These are phyloP conservation scores for Tuber borchii DNA, from an alignment of 495 filamentous ascomycete genomes.

Conservation along the genomic window DNA sequence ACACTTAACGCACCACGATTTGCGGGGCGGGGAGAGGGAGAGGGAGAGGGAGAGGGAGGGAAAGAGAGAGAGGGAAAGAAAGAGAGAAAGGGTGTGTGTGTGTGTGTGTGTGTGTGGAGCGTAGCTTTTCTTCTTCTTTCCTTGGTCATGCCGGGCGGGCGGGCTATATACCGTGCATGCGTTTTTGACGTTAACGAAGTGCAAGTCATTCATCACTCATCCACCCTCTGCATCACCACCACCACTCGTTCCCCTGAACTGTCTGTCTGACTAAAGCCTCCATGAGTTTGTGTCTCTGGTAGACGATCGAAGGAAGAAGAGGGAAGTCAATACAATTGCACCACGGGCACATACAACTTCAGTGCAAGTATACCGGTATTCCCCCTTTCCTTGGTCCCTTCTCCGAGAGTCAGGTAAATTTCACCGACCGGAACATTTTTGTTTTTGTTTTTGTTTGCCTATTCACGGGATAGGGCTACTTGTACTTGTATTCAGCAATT, in stretches of 20 bases:
- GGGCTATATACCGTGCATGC: background rate
- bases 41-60: background rate
- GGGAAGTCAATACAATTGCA: background rate
- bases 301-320: conserved; percentile 4
- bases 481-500: background rate
- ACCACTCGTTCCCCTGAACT: background rate
- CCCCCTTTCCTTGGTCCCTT: background rate
- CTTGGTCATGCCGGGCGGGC: background rate
- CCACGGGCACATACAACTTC: background rate
- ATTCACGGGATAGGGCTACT: background rate
- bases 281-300: conserved; percentile 1
- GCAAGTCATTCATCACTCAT: background rate
- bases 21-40: background rate
- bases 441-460: background rate
- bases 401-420: background rate
- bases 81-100: background rate
- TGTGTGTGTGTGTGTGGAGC: background rate
- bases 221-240: background rate
- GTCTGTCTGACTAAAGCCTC: background rate
- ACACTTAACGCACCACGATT: background rate
- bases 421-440: background rate
- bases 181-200: background rate
- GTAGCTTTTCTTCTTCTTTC: background rate
- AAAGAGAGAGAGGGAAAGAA: background rate
- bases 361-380: background rate